These are phyloP conservation scores for Backusella parvicylindrica DNA, from an alignment of 192 early-diverging fungal genomes.

Conservation along the genomic window DNA sequence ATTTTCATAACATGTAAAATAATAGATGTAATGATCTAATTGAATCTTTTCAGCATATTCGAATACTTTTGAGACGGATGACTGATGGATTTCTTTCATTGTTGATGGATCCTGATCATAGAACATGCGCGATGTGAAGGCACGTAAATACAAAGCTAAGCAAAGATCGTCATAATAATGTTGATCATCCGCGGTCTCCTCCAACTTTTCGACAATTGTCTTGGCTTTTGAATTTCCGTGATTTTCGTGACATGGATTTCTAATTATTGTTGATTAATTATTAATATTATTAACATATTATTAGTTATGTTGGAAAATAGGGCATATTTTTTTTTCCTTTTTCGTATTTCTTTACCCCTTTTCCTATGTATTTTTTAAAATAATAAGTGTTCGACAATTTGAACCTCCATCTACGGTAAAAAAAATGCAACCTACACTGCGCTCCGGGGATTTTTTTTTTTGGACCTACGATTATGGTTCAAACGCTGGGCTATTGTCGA, in stretches of 20 bases:
- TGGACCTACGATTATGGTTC: too few relatives aligned
- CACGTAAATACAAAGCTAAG: constrained; percentile 67
- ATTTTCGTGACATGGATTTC: constrained; percentile 86
- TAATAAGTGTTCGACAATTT: too few relatives aligned
- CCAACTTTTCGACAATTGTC: constrained; percentile 28
- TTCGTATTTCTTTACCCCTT: too few relatives aligned
- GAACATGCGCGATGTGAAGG: constrained; percentile 56
- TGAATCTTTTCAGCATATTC: constrained; percentile 48
- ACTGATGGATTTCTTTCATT: neutral
- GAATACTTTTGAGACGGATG: constrained; percentile 43
- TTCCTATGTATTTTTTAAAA: too few relatives aligned
- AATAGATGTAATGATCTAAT: constrained; percentile 61
- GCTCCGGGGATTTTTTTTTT: too few relatives aligned
- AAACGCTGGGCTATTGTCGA: too few relatives aligned
- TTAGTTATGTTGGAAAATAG: too few relatives aligned
- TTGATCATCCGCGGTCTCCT: neutral
- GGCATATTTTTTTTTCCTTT: too few relatives aligned
- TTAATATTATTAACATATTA: neutral
- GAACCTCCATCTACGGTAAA: too few relatives aligned
- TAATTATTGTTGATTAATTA: neutral
- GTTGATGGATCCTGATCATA: neutral
- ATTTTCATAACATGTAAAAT: constrained; percentile 54
- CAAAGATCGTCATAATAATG: constrained; percentile 78
- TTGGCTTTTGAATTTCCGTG: constrained; percentile 67
- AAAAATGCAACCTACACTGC: too few relatives aligned